phyloP scores from a whole-genome alignment of 2,329 filamentous ascomycete genomes.

The Aureobasidium subglaciale region DNA sequence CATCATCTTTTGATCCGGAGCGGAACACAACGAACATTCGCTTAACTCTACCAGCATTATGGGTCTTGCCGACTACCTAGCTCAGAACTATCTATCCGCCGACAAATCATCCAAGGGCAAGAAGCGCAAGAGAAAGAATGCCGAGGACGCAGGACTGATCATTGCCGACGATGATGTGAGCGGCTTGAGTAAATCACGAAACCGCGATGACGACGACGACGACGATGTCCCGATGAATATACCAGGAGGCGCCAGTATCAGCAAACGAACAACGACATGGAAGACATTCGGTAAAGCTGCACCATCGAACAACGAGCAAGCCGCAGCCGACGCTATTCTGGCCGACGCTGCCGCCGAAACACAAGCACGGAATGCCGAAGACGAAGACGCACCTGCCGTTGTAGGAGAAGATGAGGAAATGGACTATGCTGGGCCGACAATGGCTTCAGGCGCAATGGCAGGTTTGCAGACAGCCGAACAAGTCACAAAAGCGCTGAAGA shows the following conservation, averaged over 20 bases:
- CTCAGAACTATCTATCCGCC: constrained; percentile 79
- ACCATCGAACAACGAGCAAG: constrained; percentile 48
- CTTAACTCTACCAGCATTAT: constrained; percentile 31
- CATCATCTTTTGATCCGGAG: neutral
- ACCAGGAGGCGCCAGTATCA: constrained; percentile 52
- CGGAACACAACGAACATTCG: neutral
- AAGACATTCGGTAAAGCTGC: constrained; percentile 56
- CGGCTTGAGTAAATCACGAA: constrained; percentile 41
- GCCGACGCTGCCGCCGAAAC: constrained; percentile 29
- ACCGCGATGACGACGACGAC: constrained; percentile 45
- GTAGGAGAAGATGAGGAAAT: constrained; percentile 43
- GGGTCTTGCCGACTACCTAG: constrained; percentile 76
- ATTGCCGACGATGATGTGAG: constrained; percentile 49
- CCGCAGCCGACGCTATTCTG: constrained; percentile 49
- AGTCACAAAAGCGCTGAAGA: constrained; percentile 51
- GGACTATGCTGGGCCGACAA: constrained; percentile 49
- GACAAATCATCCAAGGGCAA: constrained; percentile 47
- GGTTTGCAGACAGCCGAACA: constrained; percentile 79
- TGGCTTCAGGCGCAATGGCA: constrained; percentile 82
- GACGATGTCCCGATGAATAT: constrained; percentile 45
- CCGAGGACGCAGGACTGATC: constrained; percentile 34
- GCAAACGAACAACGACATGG: constrained; percentile 79
- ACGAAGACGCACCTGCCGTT: constrained; percentile 43
- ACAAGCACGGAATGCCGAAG: constrained; percentile 24
- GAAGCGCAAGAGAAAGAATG: constrained; percentile 40